Conservation (phyloP, 2,329 filamentous ascomycete genomes). For the Epichloe gansuensis region DNA sequence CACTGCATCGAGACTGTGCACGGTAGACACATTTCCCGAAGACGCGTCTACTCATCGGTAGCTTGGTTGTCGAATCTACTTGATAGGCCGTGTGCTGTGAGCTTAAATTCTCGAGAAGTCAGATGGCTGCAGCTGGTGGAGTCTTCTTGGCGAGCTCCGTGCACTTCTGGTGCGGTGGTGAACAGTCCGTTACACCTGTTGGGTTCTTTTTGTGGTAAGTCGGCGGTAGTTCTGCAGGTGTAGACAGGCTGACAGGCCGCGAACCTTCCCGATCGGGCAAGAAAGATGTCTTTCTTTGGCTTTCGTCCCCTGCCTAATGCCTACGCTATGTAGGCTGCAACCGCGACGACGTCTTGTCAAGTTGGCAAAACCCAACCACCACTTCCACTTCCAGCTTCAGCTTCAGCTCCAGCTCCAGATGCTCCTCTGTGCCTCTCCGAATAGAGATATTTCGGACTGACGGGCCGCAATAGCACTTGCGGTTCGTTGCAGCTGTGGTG, state of each 20-base stretch:
- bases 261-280: slow-evolving; percentile 1
- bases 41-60: too few relatives aligned
- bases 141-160: neutral
- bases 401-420: too few relatives aligned
- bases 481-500: too few relatives aligned
- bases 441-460: neutral
- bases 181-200: too few relatives aligned
- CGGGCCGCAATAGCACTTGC: neutral
- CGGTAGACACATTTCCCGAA: too few relatives aligned
- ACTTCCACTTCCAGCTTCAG: neutral
- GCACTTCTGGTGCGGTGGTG: too few relatives aligned
- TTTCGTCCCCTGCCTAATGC: neutral
- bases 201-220: too few relatives aligned
- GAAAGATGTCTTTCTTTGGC: neutral
- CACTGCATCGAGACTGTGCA: too few relatives aligned
- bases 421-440: too few relatives aligned
- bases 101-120: neutral
- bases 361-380: neutral
- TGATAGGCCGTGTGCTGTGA: neutral
- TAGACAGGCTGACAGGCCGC: neutral
- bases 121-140: neutral
- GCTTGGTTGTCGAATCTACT: too few relatives aligned
- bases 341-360: neutral
- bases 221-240: too few relatives aligned
- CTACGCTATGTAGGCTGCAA: neutral